Conservation (phyloP, 768 basidiomycete genomes). For the Pholiota microspora region DNA sequence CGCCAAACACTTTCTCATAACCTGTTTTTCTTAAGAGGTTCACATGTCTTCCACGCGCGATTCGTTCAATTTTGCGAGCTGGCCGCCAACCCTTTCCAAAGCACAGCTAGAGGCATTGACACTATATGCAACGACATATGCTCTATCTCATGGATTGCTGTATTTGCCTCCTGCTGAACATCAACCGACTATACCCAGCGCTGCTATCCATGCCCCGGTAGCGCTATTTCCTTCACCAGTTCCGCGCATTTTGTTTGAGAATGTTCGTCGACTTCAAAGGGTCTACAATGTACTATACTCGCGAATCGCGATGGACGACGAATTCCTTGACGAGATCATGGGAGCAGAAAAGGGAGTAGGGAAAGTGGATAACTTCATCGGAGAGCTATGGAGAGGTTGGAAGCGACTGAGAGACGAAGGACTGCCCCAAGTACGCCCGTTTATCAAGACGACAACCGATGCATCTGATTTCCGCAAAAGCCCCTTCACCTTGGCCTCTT, state of each 20-base stretch:
- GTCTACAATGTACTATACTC: slow-evolving; percentile 87
- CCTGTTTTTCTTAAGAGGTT: background rate
- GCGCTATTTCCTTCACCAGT: slow-evolving; percentile 87
- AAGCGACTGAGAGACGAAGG: slow-evolving; percentile 68
- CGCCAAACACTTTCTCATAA: background rate
- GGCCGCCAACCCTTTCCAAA: slow-evolving; percentile 73
- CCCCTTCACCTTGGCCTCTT: slow-evolving; percentile 86
- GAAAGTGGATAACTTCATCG: slow-evolving; percentile 83
- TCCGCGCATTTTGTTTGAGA: slow-evolving; percentile 67
- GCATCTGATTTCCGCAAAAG: slow-evolving; percentile 36
- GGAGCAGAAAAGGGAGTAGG: slow-evolving; percentile 75
- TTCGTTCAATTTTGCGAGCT: slow-evolving; percentile 49
- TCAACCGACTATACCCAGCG: slow-evolving; percentile 52
- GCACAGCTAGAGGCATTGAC: slow-evolving; percentile 59
- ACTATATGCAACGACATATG: slow-evolving; percentile 72
- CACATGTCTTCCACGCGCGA: slow-evolving; percentile 16
- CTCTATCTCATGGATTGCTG: slow-evolving; percentile 81
- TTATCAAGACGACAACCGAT: background rate
- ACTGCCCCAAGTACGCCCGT: slow-evolving; percentile 36
- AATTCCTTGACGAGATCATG: slow-evolving; percentile 83
- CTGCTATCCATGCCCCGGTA: slow-evolving; percentile 89
- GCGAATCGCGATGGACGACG: slow-evolving; percentile 72
- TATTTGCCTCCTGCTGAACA: slow-evolving; percentile 63
- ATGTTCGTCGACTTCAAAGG: slow-evolving; percentile 65
- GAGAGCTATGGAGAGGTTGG: slow-evolving; percentile 86